Conservation (phyloP, 352 stramenopile genomes). For the Globisporangium megalacanthum region DNA sequence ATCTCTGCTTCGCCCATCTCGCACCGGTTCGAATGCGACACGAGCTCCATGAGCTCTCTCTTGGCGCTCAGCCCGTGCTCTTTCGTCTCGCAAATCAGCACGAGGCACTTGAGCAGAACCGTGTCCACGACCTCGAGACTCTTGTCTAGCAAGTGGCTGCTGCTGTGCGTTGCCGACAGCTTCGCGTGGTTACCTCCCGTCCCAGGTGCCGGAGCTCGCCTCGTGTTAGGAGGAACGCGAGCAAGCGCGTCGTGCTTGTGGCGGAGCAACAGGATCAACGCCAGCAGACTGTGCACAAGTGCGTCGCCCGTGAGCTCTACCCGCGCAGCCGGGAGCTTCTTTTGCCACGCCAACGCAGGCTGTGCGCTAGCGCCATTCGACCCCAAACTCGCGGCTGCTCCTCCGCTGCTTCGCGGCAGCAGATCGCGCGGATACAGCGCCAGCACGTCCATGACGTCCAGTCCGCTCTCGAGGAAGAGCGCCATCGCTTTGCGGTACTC, state of each 20-base stretch:
- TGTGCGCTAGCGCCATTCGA: conserved; percentile 6
- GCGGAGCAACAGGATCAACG: conserved; percentile 47
- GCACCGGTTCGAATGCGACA: conserved; percentile 47
- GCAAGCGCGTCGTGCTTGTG: conserved; percentile 32
- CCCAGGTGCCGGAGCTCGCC: not conserved
- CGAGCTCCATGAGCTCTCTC: conserved; percentile 47
- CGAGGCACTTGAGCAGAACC: conserved; percentile 78
- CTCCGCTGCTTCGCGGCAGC: conserved; percentile 39
- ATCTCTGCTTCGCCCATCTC: conserved; percentile 73
- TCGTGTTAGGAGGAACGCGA: not conserved
- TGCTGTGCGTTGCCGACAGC: not conserved
- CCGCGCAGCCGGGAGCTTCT: conserved; percentile 1
- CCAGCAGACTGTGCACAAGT: conserved; percentile 44
- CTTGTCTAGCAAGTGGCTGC: not conserved
- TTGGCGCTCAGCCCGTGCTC: conserved; percentile 30
- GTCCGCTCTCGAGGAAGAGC: conserved; percentile 45
- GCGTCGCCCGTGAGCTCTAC: conserved; percentile 32
- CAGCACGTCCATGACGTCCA: conserved; percentile 59
- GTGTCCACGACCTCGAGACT: conserved; percentile 65
- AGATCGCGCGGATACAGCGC: conserved; percentile 66
- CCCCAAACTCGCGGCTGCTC: conserved; percentile 15
- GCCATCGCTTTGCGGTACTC: conserved; percentile 49
- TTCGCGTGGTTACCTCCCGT: not conserved
- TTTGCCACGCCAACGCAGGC: conserved; percentile 14
- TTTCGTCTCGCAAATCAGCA: conserved; percentile 46